Base-by-base conservation (phyloP, 352 stramenopile genomes). In the Phytophthora tubulina region DNA sequence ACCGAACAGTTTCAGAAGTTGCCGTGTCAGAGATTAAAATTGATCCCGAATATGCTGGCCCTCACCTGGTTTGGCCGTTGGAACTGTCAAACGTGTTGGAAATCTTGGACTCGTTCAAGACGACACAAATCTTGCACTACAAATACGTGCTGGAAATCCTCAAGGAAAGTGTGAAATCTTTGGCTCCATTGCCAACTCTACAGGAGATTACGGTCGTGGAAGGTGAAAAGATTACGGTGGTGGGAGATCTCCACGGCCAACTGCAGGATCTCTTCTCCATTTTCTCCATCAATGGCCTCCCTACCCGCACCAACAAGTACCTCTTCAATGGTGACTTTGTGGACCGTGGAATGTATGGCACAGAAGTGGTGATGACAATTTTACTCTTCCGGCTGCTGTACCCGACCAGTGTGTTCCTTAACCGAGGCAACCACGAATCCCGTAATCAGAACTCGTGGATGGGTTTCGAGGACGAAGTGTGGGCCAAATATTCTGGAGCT, bases 301-400 rank as follows among this genome's bases (percentile, higher is more conserved):
- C 97, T 6, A 93, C 81, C 9, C 48, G 54, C 9, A 93, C 89
- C n/a, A 99, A 98, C 78, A 93, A 93, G 70, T 98, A 98, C 73
- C 74, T 99, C 1, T 99, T 99, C 81, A 99, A 99, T 75, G 96
- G 96, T 0, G 96, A 99, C 70, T 99, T 98, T 75, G 97, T 99
- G 39, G 97, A 99, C 69, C 86, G 97, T 21, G 97, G 97, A 0
- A 72, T 84, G 41, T 92, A 97, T 62, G 94, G 95, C 64, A 87
- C 88, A 0, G 96, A 99, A 65, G 82, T 94, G 14, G 70, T 92
- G 50, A 93, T 94, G 76, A 94, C 83, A 14, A 70, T 95, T 31
- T 55, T 93, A 31, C 68, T 82, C 33, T 96, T 97, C 76, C 90
- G 84, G 65, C 58, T 94, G 10, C 45, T 96, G 46, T 95, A 96